Base-by-base conservation (phyloP, 352 stramenopile species). In the Phytophthora hybrid region DNA sequence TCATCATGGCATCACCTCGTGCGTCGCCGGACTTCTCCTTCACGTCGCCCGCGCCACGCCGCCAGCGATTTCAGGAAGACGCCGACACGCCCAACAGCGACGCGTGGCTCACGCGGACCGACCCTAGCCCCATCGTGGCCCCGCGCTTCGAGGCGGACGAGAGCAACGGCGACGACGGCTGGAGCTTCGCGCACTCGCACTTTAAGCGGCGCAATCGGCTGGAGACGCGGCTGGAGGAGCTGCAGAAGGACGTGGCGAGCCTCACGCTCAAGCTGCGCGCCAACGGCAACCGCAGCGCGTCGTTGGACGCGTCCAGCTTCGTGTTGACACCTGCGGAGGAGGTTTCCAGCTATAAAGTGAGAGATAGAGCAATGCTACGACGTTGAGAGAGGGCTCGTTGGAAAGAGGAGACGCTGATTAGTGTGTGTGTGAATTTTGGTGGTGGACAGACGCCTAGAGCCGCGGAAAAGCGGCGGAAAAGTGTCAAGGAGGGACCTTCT, bases 211-310 rank as follows among this genome's bases (percentile, higher is more conserved):
- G 83, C 11, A 93, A 95, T 56, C 73, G 83, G 0, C 71, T 93
- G 13, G 86, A 95, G 58, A 80, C 82, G 67, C 79, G 86, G 5
- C 77, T 93, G 5, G 83, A 89, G 57, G 88, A 95, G 64, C 74
- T 95, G 46, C 83, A 93, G 74, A 82, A 87, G 34, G 88, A 95
- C 60, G 86, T 93, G 19, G 85, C 85, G 31, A 90, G 77, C 53
- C 81, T 95, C n/a, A 93, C 85, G 23, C 62, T 90, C n/a, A 90
- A 88, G 51, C 62, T 95, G 18, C 85, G 86, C 34, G 5, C 54
- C 21, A 73, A 67, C 62, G 70, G 72, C 0, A 82, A 74, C 32
- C 76, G 72, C 37, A 85, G 78, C 71, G 73, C 64, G 46, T 85
- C 81, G 6, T 60, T 80, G n/a, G 70, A 80, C 65, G 66, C 39